Percentiles rank a stretch among this genome's conserved stretches.
These are phyloP conservation scores for Stagonosporopsis tanaceti DNA, from an alignment of 2,329 filamentous ascomycete species.

Conservation along the genomic window DNA sequence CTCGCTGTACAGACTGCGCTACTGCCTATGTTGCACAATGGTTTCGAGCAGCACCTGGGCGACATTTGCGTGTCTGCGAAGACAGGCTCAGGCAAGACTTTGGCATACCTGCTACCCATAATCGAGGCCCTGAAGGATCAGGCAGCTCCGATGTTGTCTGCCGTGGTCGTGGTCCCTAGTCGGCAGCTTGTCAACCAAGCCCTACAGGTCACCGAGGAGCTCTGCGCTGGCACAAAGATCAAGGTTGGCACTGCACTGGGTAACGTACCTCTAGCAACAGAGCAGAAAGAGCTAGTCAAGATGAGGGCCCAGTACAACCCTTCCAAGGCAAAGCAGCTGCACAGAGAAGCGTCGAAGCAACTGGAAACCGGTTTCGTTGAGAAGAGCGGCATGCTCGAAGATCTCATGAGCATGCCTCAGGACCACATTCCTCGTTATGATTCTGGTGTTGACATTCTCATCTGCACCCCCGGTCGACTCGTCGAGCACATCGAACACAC, in stretches of 20 bases:
- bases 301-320: slow-evolving; percentile 70
- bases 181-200: slow-evolving; percentile 90
- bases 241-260: slow-evolving; percentile 85
- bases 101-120: slow-evolving; percentile 89
- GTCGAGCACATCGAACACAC: slow-evolving; percentile 91
- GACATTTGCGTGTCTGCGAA: slow-evolving; percentile 92
- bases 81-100: slow-evolving; percentile 93
- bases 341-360: slow-evolving; percentile 51
- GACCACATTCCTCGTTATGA: slow-evolving; percentile 70
- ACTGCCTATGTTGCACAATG: slow-evolving; percentile 79
- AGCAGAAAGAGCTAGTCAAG: slow-evolving; percentile 69
- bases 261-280: slow-evolving; percentile 74
- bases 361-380: slow-evolving; percentile 45
- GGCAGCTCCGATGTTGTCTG: slow-evolving; percentile 72
- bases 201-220: slow-evolving; percentile 73
- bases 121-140: slow-evolving; percentile 75
- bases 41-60: slow-evolving; percentile 67
- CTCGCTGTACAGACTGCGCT: slow-evolving; percentile 83
- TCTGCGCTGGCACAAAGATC: slow-evolving; percentile 76
- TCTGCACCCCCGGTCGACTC: slow-evolving; percentile 89
- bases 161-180: slow-evolving; percentile 87
- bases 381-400: slow-evolving; percentile 48
- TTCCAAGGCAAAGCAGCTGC: slow-evolving; percentile 60
- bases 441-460: slow-evolving; percentile 84
- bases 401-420: slow-evolving; percentile 56